Base-by-base conservation (phyloP, 2,329 filamentous ascomycete genomes). In the Curvularia sp. region DNA sequence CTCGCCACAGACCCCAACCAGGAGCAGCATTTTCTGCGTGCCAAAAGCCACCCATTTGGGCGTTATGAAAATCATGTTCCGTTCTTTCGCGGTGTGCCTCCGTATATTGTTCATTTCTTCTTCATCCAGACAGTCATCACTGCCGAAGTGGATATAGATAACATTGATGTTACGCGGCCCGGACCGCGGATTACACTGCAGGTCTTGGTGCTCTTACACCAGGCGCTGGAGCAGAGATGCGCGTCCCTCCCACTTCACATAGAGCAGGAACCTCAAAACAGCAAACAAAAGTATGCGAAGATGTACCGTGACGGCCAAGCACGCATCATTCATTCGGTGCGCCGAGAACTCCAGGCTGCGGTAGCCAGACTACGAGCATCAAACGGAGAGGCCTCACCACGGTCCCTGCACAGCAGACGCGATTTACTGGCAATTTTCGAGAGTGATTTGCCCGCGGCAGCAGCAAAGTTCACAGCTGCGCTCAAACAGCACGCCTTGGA, bases 231-330 rank as follows among this genome's bases (percentile, higher is more conserved):
- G 23, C 55, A 65, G 32, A 65, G 68, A 32, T 67, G 66, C 45
- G 52, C 57, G 10, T 60, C 49, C 13, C 65, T 74, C 1, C 67
- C 69, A 1, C 55, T 67, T 1, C 25, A 38, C 4, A 21, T 59
- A 5, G 9, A 53, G 2, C 34, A 32, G 2, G 12, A 47, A 3
- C 63, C 63, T 4, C 46, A 46, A 2, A 81, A 80, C 59, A 45
- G 64, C 2, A 79, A 74, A 53, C 80, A 81, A 65, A 67, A 61
- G 25, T 76, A 76, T 45, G 79, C 80, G 2, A 73, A 72, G 36
- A 77, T 79, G 6, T 82, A 82, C 61, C 76, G 80, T 19, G 70
- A 77, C 43, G 72, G 77, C 6, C 80, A 82, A 64, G 68, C 69
- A 2, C 65, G 55, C 2, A 68, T 74, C 49, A 64, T 76, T 19